Conservation (phyloP, 169 alveolate genomes). For the Theileria orientalis region DNA sequence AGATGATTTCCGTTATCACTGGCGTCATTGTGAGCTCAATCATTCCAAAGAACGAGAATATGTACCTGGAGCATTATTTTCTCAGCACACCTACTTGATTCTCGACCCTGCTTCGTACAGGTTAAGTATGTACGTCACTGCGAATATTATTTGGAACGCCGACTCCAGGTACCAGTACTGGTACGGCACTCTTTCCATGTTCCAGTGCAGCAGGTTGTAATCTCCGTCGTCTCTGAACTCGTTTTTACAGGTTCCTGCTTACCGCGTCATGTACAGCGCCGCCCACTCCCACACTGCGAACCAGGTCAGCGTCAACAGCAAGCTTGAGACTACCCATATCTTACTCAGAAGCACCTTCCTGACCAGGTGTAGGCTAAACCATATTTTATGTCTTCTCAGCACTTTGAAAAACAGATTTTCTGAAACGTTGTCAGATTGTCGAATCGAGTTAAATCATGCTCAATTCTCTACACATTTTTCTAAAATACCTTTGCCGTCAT, state of each 20-base stretch:
- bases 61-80: conserved; percentile 23
- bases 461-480: no score
- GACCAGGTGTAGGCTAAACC: conserved; percentile 44
- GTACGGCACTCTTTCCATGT: conserved; percentile 65
- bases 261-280: conserved; percentile 71
- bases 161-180: conserved; percentile 70
- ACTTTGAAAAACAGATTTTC: conserved; percentile 10
- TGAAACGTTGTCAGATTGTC: background rate
- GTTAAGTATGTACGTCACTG: conserved; percentile 62
- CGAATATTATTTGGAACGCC: conserved; percentile 71
- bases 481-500: background rate
- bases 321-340: conserved; percentile 69
- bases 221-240: conserved; percentile 62
- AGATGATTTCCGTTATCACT: conserved; percentile 62
- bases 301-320: conserved; percentile 73
- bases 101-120: conserved; percentile 61
- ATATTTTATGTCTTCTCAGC: conserved; percentile 16
- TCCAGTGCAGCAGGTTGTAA: conserved; percentile 67
- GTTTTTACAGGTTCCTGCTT: background rate
- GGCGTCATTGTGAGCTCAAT: conserved; percentile 77
- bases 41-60: conserved; percentile 70
- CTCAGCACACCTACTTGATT: conserved; percentile 24
- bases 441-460: no score
- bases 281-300: conserved; percentile 80
- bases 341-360: conserved; percentile 43